Base-by-base conservation (phyloP, 176 grass and related monocot species). In the Thinopyrum elongatum region DNA sequence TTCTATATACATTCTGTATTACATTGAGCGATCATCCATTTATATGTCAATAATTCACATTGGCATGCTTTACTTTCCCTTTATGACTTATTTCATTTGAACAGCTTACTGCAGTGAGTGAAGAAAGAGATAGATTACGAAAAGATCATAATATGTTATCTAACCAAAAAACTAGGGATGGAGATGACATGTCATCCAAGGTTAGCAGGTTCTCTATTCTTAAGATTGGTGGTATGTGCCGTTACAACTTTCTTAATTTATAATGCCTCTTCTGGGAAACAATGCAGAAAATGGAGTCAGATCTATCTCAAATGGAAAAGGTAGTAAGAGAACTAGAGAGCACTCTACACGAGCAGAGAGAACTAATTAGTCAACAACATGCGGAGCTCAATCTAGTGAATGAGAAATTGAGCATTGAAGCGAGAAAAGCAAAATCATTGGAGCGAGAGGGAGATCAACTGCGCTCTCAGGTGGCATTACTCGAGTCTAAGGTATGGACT, bases 401-500 rank as follows among this genome's bases (percentile, higher is more conserved):
- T 69, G 94, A 98, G 87, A 94, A 92, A 84, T 89, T 95, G 60
- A 92, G 61, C 65, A 77, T 87, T 79, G 97, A 98, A 89, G 80
- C 82, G 84, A 98, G 86, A 85, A 95, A 92, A 84, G 76, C 81
- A 27, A 98, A 95, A 64, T 98, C 94, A 46, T 88, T 95, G 82
- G 97, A 98, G 93, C 83, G 97, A 75, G 94, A 98, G 71, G 94
- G 86, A 86, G 97, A 98, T 74, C 91, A 95, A 55, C 77, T 98
- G 74, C 93, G 90, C 65, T 88, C 92, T 68, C 93, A 95, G 83
- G 86, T 98, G 41, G 90, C 94, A 33, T 87, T 98, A 81, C 84
- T 98, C 26, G 97, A 98, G 89, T 95, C 94, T 30, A 98, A 98
- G 97, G 97, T 98, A 82, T 22, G 57, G 34, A 73, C 53, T 8